These are phyloP conservation scores for Tylopilus cervinicoccineus DNA, from an alignment of 768 basidiomycete species.

Conservation along the genomic window DNA sequence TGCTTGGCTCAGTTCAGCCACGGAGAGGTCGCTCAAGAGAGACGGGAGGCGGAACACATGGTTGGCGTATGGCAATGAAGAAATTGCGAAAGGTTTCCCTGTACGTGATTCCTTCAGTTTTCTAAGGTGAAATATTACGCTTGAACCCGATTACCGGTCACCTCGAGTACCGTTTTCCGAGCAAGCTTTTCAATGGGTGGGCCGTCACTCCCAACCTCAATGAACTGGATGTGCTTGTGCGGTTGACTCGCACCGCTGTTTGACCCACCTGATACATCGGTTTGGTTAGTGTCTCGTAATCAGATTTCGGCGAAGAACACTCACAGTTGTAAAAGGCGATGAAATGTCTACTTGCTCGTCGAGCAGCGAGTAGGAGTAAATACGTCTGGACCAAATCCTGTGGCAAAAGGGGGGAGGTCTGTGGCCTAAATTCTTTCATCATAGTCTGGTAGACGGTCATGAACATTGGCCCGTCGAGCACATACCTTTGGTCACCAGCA, in stretches of 20 bases:
- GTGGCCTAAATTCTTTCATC: constrained; percentile 62
- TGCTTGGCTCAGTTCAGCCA: constrained; percentile 44
- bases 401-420: constrained; percentile 77
- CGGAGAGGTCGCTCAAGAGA: constrained; percentile 18
- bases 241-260: constrained; percentile 84
- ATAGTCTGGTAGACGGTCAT: neutral
- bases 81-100: constrained; percentile 74
- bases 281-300: neutral
- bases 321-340: constrained; percentile 92
- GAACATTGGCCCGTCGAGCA: neutral
- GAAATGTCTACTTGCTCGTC: constrained; percentile 51
- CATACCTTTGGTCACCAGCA: constrained; percentile 82
- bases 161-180: constrained; percentile 52
- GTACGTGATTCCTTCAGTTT: constrained; percentile 5
- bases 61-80: constrained; percentile 73
- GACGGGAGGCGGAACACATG: constrained; percentile 55
- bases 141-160: constrained; percentile 12
- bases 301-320: constrained; percentile 11
- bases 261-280: constrained; percentile 52
- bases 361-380: constrained; percentile 65
- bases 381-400: constrained; percentile 76
- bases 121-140: neutral
- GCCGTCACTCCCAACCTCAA: constrained; percentile 59
- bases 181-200: constrained; percentile 79
- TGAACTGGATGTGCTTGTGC: constrained; percentile 89